Evolutionary conservation across 352 stramenopile species (phyloP), one percentile per base, ranked within the genome.

Genomic region (Elongisporangium prolatum): DNA sequence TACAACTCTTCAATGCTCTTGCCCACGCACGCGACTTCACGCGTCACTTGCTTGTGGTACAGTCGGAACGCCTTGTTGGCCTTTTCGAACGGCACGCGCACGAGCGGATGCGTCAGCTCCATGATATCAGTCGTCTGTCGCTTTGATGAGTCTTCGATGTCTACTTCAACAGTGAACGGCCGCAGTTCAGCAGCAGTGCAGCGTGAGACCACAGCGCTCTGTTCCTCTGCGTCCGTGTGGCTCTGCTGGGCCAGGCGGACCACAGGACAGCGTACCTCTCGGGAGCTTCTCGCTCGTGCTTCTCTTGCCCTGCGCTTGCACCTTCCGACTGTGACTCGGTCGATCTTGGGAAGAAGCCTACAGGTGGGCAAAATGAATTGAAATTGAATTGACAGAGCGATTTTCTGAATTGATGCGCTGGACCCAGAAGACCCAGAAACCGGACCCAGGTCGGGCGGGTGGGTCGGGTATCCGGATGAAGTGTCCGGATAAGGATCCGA

Each of bases 1-100:
- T 80, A 67, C 50, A 94, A 52, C 18, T 69, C 69, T 16, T 84
- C 54, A 28, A 91, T 77, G 37, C 72, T 61, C 52, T 75, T 69
- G 18, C 68, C 68, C n/a, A 84, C 62, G 34, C 65, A 59, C 22
- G 67, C 65, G 13, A 94, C 47, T 63, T 94, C 82, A 44, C 77
- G 75, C 24, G 76, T 85, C 34, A 94, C 63, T 53, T 94, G 76
- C 64, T 91, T 91, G 60, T 94, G 78, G 40, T 90, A 89, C 38
- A 92, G 65, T 0, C 84, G 84, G 52, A 94, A 94, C 24, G 54
- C 80, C 65, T 80, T 86, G 71, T 85, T 92, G 38, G 71, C 77
- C 49, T 78, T 69, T 62, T 94, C 84, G 52, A 91, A 90, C 28
- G 82, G 84, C 53, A 82, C 77, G 47, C 84, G 84, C 60, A 94